A percentile compares a stretch with the other conserved stretches of the same genome.
phyloP scores from a whole-genome alignment of 768 basidiomycete species.

The Cyclocybe cylindracea region DNA sequence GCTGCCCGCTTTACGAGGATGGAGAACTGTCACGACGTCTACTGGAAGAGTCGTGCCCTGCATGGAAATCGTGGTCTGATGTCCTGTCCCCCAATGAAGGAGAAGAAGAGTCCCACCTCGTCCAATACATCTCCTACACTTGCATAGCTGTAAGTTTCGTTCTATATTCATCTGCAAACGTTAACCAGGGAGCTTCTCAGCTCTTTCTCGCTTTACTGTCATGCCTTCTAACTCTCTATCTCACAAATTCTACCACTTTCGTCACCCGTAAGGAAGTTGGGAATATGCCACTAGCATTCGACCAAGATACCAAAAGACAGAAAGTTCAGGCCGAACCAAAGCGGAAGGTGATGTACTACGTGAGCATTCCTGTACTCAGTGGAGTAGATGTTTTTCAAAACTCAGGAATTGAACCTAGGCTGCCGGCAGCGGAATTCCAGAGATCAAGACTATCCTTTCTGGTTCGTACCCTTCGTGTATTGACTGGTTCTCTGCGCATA shows the following conservation, averaged over 20 bases:
- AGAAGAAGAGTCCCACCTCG: constrained; percentile 41
- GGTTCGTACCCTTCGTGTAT: constrained; percentile 40
- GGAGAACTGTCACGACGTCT: constrained; percentile 6
- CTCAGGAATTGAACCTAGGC: constrained; percentile 47
- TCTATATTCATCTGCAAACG: background rate
- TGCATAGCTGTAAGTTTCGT: constrained; percentile 68
- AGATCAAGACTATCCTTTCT: constrained; percentile 93
- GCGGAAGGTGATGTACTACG: constrained; percentile 83
- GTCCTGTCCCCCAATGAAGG: constrained; percentile 38
- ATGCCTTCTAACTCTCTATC: constrained; percentile 77
- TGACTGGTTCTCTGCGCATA: background rate
- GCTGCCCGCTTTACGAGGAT: constrained; percentile 56
- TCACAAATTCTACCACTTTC: constrained; percentile 90
- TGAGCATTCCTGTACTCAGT: constrained; percentile 35
- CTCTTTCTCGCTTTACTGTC: constrained; percentile 72
- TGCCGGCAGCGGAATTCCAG: constrained; percentile 94
- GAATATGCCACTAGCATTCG: constrained; percentile 36
- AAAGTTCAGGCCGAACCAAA: constrained; percentile 32
- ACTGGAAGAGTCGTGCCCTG: constrained; percentile 48
- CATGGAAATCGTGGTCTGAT: constrained; percentile 80
- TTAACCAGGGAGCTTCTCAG: constrained; percentile 35
- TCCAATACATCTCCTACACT: constrained; percentile 73
- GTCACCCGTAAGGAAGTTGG: constrained; percentile 87
- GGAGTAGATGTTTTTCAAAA: constrained; percentile 10
- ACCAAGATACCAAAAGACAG: constrained; percentile 44